A percentile compares a stretch with the other conserved stretches of the same genome.
Evolutionary conservation across 371 early-diverging fungal genomes (phyloP).

Genomic region (Rhizopus arrhizus): DNA sequence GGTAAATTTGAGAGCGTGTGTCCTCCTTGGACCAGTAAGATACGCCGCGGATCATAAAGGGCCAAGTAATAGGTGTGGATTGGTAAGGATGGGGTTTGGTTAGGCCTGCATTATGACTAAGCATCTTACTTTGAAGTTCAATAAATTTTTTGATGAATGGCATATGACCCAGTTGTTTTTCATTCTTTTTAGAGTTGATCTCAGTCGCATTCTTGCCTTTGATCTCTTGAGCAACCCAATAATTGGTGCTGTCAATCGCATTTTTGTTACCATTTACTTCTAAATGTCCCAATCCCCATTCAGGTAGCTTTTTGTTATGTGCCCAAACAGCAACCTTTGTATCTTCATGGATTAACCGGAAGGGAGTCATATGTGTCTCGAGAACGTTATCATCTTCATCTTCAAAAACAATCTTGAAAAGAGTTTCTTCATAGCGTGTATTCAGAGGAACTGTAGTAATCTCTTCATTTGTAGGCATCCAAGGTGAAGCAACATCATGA

Average conservation of each 20-base stretch:
- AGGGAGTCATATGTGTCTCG: conserved; percentile 61
- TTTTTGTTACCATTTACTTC: conserved; percentile 97
- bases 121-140: conserved; percentile 90
- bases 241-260: conserved; percentile 65
- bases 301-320: conserved; percentile 77
- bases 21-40: conserved; percentile 88
- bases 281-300: conserved; percentile 94
- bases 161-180: conserved; percentile 50
- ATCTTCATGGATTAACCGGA: conserved; percentile 76
- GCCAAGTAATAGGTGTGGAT: conserved; percentile 86
- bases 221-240: conserved; percentile 79
- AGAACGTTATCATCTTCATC: conserved; percentile 42
- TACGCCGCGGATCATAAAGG: conserved; percentile 86
- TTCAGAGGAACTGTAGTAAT: conserved; percentile 76
- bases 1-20: conserved; percentile 85
- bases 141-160: conserved; percentile 82
- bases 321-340: conserved; percentile 85
- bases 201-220: conserved; percentile 62
- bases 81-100: conserved; percentile 93
- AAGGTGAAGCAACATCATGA: conserved; percentile 97
- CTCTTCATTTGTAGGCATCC: conserved; percentile 95
- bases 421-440: conserved; percentile 63
- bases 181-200: conserved; percentile 34
- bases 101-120: conserved; percentile 88
- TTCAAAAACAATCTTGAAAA: conserved; percentile 66